Evolutionary conservation across 169 alveolate genomes (phyloP).

Genomic region (Fabrea salina): DNA sequence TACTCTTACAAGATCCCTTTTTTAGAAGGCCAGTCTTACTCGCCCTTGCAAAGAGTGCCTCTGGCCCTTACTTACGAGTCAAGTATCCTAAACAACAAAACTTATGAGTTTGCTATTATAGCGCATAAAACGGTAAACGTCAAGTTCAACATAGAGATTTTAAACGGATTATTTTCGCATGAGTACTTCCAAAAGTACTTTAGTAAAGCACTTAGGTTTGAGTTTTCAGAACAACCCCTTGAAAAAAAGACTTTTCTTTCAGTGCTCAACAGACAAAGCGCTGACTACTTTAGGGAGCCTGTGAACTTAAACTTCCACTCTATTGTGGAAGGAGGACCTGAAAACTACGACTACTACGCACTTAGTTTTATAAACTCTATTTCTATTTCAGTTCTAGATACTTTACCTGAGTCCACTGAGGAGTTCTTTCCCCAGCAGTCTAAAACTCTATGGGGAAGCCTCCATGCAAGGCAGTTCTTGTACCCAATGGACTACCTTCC

Average conservation of each 20-base stretch:
- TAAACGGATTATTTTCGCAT: background rate
- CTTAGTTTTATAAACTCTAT: background rate
- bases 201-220: background rate
- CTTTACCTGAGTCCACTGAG: background rate
- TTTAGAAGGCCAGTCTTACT: background rate
- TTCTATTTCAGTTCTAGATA: background rate
- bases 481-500: slow-evolving; percentile 21
- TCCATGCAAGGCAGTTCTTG: background rate
- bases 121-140: background rate
- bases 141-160: background rate
- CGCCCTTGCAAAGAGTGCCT: background rate
- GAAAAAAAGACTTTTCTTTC: background rate
- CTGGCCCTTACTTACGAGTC: background rate
- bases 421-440: background rate
- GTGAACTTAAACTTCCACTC: background rate
- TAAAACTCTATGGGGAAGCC: background rate
- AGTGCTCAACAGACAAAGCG: background rate
- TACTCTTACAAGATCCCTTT: slow-evolving; percentile 1
- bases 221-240: background rate
- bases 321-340: too few species aligned
- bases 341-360: background rate
- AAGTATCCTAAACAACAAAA: background rate
- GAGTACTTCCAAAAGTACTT: background rate
- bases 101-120: background rate
- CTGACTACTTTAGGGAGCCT: background rate